Percentiles rank a stretch among this genome's conserved stretches.
These are phyloP conservation scores for Raphanus sativus DNA, from an alignment of 345 rosid genomes.

Conservation along the genomic window DNA sequence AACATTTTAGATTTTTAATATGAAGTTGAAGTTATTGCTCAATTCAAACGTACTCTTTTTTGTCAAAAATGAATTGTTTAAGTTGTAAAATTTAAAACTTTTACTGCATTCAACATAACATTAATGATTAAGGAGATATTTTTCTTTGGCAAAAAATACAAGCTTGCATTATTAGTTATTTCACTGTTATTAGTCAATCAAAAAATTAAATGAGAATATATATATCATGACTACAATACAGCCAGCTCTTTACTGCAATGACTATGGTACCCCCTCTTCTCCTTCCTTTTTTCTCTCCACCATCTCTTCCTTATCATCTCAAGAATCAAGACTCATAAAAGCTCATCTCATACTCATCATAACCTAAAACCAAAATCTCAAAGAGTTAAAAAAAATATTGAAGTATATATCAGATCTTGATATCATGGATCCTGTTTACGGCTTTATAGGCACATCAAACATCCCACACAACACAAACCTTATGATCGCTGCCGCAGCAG, in stretches of 20 bases:
- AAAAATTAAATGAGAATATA: conserved; percentile 1
- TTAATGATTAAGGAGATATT: conserved; percentile 7
- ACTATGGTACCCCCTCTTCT: conserved; percentile 28
- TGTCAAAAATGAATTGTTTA: background rate
- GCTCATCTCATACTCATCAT: conserved; percentile 23
- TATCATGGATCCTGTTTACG: conserved; percentile 56
- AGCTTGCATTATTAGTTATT: conserved; percentile 24
- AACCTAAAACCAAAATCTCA: conserved; percentile 20
- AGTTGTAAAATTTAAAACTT: background rate
- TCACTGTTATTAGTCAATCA: conserved; percentile 38
- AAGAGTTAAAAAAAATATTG: background rate
- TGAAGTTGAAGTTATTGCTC: background rate
- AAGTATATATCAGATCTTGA: conserved; percentile 17
- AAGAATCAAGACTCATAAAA: conserved; percentile 20
- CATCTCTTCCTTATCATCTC: conserved; percentile 28
- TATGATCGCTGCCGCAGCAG: conserved; percentile 33
- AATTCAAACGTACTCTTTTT: background rate
- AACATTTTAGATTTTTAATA: background rate
- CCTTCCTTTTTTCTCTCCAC: conserved; percentile 1
- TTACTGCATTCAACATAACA: conserved; percentile 8
- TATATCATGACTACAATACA: conserved; percentile 19
- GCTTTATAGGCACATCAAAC: conserved; percentile 41
- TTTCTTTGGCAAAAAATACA: conserved; percentile 9
- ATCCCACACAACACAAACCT: conserved; percentile 31
- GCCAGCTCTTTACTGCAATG: conserved; percentile 23